These are phyloP conservation scores for Onygenales sp. DNA, from an alignment of 2,329 filamentous ascomycete genomes.

Conservation along the genomic window DNA sequence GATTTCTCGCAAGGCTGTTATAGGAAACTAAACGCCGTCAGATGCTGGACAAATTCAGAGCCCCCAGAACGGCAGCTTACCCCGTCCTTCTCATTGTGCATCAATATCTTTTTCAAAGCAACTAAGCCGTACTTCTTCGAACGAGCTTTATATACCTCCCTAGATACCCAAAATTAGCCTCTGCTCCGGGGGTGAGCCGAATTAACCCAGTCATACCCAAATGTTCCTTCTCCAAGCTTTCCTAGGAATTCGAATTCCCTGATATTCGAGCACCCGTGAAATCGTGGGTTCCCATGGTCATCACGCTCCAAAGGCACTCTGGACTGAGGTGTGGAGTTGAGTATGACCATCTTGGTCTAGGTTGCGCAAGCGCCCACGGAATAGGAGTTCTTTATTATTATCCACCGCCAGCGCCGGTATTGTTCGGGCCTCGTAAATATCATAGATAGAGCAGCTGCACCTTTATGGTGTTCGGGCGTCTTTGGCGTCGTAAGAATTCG, in stretches of 20 bases:
- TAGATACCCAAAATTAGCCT: constrained; percentile 19
- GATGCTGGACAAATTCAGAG: neutral
- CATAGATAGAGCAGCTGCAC: neutral
- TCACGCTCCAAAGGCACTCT: constrained; percentile 37
- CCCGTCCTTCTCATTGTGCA: constrained; percentile 98
- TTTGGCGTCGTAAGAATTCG: neutral
- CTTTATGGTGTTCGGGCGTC: neutral
- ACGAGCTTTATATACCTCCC: constrained; percentile 83
- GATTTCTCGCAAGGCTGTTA: constrained; percentile 93
- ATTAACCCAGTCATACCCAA: constrained; percentile 50
- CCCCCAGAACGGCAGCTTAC: constrained; percentile 37
- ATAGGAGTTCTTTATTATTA: neutral
- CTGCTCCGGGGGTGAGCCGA: neutral
- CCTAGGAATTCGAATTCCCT: constrained; percentile 31
- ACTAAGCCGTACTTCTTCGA: constrained; percentile 69
- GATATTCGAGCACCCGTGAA: constrained; percentile 65
- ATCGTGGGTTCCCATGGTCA: constrained; percentile 47
- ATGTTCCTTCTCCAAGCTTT: constrained; percentile 84
- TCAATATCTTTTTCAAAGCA: constrained; percentile 95
- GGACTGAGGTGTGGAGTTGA: constrained; percentile 16
- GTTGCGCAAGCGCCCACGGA: neutral
- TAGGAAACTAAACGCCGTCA: constrained; percentile 62
- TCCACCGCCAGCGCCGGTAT: neutral
- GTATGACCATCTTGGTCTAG: constrained; percentile 23
- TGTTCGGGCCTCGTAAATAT: neutral